Base-by-base conservation (phyloP, 225 moss, liverwort and hornwort species). In the Pseudoscleropodium purum region DNA sequence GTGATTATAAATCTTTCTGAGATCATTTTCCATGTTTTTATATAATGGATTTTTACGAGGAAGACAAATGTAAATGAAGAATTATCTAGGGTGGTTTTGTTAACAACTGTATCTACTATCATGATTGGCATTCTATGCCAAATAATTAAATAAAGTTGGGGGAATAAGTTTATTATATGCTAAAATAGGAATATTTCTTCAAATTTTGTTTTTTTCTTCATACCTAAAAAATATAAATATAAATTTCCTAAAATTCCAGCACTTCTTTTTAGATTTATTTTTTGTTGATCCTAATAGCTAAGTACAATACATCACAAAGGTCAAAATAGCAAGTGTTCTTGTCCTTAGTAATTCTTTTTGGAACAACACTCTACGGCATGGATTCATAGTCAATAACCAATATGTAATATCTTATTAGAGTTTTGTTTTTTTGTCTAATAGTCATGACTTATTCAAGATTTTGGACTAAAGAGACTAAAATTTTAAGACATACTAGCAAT, bases 211-310 rank as follows among this genome's bases (percentile, higher is more conserved):
- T 7, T n/a, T n/a, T n/a, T n/a, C n/a, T n/a, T n/a, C n/a, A n/a
- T n/a, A n/a, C n/a, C n/a, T n/a, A n/a, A n/a, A n/a, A n/a, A n/a
- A n/a, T n/a, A n/a, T n/a, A n/a, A n/a, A n/a, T n/a, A n/a, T n/a
- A n/a, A 12, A 5, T 18, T 47, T 18, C 0, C 4, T 31, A 51
- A 33, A 31, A 51, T 13, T 33, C 4, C 4, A 31, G 0, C 3
- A 31, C 0, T 75, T 75, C 0, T 18, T 49, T 49, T 75, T 30
- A 14, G 2, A 31, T 0, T 31, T 49, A 30, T 49, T 31, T 30
- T 31, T 9, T 33, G 5, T 47, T 30, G 30, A 75, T 49, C 8
- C 20, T 75, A 75, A 49, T 31, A 33, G 33, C 4, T 33, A 2
- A 12, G 5, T 49, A 4, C 3, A 3, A 2, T 47, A 75, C 11